Base-by-base conservation (phyloP, 371 early-diverging fungal genomes). In the Amoeboradix gromovi region DNA sequence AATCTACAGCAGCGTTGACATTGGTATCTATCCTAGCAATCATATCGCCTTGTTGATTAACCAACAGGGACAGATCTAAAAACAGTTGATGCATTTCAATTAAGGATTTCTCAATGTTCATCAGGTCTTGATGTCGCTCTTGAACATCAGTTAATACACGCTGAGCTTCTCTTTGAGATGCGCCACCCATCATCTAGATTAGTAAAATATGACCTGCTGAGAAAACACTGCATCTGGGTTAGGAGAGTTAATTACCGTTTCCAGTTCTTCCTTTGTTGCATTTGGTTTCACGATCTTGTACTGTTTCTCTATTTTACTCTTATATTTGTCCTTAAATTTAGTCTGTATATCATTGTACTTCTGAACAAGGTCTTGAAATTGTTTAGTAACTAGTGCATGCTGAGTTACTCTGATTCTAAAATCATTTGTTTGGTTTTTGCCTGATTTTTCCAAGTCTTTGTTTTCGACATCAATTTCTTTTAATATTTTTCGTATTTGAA, bases 51-150 rank as follows among this genome's bases (percentile, higher is more conserved):
- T 90, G 90, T 17, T 84, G 81, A 48, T 85, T 84, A 2, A 90
- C 87, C 72, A 89, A 76, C 71, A 88, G 87, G 68, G 88, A 83
- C 90, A 91, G 88, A 74, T 91, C 90, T 69, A 86, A 80, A 73
- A 90, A 91, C 68, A 91, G 77, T 77, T 88, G 85, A 73, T 88
- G 88, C 67, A 91, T 74, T 81, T 91, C 92, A 66, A 88, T 72
- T 70, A 90, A 87, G 1, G 85, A 84, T 74, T 84, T 82, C 74
- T 90, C 90, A 72, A 92, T 90, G 74, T 84, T 83, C 71, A 88
- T 82, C 67, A 92, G 87, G 71, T 92, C 92, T 70, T 86, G 81
- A 73, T 92, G 92, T 71, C 89, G 78, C 67, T 83, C 82, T 75
- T 89, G 88, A 29, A 92, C 89, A 77, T 90, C 90, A 66, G 80